Percentiles rank a stretch among this genome's conserved stretches.
phyloP scores from a whole-genome alignment of 2,329 filamentous ascomycete genomes.

The Monosporascus ibericus region DNA sequence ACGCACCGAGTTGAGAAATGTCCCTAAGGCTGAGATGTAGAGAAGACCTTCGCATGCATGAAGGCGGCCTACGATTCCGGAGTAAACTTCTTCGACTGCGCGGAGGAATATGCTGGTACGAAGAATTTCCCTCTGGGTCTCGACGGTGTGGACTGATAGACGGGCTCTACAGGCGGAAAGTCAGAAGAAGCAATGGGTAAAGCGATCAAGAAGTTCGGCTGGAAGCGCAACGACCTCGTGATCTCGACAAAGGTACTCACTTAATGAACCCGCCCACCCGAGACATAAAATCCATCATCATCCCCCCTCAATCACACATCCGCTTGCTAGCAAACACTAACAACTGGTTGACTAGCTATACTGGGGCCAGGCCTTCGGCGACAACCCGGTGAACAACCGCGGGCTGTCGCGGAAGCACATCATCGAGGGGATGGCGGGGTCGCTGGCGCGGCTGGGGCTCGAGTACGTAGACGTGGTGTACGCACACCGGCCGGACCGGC shows the following conservation, averaged over 20 bases:
- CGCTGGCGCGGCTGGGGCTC: conserved; percentile 50
- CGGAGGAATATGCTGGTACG: conserved; percentile 34
- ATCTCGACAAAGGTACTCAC: conserved; percentile 50
- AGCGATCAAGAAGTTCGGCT: conserved; percentile 53
- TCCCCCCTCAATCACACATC: background rate
- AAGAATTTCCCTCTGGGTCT: background rate
- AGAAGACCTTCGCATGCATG: conserved; percentile 55
- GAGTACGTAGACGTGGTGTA: conserved; percentile 64
- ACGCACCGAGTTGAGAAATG: background rate
- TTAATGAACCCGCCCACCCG: no score
- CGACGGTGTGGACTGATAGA: background rate
- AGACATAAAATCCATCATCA: no score
- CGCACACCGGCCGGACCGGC: conserved; percentile 61
- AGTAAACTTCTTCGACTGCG: conserved; percentile 59
- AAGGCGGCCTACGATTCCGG: conserved; percentile 55
- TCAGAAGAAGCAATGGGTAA: conserved; percentile 59
- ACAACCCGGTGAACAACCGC: conserved; percentile 59
- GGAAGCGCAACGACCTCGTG: conserved; percentile 56
- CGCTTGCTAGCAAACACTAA: background rate
- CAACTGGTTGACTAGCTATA: conserved; percentile 42
- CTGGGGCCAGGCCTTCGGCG: conserved; percentile 55
- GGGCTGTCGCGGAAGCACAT: conserved; percentile 66
- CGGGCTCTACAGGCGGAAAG: conserved; percentile 47
- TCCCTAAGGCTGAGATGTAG: conserved; percentile 23
- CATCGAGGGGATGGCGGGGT: conserved; percentile 57